Conservation (phyloP, 2,329 filamentous ascomycete species). For the Sporothrix dimorphospora region DNA sequence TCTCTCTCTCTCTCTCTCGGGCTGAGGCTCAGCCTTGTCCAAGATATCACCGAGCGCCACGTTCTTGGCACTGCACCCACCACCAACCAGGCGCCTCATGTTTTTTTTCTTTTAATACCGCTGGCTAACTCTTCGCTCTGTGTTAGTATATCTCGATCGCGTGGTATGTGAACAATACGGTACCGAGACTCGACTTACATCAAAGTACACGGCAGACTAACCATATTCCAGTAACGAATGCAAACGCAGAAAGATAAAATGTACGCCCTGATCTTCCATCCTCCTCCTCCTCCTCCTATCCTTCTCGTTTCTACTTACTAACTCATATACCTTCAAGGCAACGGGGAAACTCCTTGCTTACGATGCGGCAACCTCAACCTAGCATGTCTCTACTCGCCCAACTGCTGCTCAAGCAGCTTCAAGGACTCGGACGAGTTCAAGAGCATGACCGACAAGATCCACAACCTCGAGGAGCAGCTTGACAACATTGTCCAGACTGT, state of each 20-base stretch:
- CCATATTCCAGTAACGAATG: constrained; percentile 52
- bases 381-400: constrained; percentile 35
- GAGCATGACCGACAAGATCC: constrained; percentile 74
- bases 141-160: constrained; percentile 63
- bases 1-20: not conserved
- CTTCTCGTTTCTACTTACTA: constrained; percentile 30
- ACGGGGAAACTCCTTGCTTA: constrained; percentile 68
- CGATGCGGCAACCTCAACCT: constrained; percentile 70
- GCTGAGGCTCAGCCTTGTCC: not conserved
- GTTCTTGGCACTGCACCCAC: not conserved
- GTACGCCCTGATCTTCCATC: constrained; percentile 28
- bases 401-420: constrained; percentile 49
- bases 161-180: constrained; percentile 47
- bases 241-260: constrained; percentile 49
- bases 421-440: constrained; percentile 73
- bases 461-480: constrained; percentile 80
- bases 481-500: constrained; percentile 74
- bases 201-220: constrained; percentile 22
- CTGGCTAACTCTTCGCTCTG: not conserved
- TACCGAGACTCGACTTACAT: not conserved
- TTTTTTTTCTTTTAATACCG: not conserved
- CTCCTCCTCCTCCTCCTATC: not conserved
- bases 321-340: constrained; percentile 41
- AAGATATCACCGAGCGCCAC: not conserved
- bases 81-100: not conserved